phyloP scores from a whole-genome alignment of 495 filamentous ascomycete species.

The Penicillium cataractarum region DNA sequence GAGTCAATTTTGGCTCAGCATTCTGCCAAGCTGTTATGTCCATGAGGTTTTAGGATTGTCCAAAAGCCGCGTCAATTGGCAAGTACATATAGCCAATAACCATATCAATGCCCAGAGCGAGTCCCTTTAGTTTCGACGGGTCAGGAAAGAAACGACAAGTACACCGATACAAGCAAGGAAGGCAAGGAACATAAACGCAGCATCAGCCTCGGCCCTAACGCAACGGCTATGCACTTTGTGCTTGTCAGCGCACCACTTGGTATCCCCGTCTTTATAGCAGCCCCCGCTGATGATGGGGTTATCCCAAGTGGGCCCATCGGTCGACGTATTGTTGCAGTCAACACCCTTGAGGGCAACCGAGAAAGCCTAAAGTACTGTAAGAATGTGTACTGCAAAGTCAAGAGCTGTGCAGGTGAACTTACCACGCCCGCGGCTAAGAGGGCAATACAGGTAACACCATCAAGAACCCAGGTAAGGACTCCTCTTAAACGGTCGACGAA shows the following conservation, averaged over 20 bases:
- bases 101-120: not conserved
- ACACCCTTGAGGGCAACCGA: constrained; percentile 41
- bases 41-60: no score
- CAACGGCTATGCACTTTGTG: constrained; percentile 29
- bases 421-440: constrained; percentile 58
- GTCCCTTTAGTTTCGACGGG: constrained; percentile 1
- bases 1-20: not conserved
- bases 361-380: constrained; percentile 40
- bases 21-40: not conserved
- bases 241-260: constrained; percentile 18
- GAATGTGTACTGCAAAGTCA: not conserved
- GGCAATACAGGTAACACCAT: constrained; percentile 47
- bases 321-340: constrained; percentile 11
- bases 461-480: constrained; percentile 42
- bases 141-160: constrained; percentile 13
- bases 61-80: not conserved
- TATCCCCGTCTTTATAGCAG: constrained; percentile 8
- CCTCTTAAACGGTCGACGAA: constrained; percentile 45
- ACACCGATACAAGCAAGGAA: constrained; percentile 27
- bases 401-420: constrained; percentile 32
- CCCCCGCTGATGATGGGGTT: constrained; percentile 20
- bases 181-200: constrained; percentile 34
- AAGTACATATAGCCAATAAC: not conserved
- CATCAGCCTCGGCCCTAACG: constrained; percentile 30
- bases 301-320: constrained; percentile 8